phyloP scores from a whole-genome alignment of 1,284 basidiomycete species.

The Pascua guehoae region DNA sequence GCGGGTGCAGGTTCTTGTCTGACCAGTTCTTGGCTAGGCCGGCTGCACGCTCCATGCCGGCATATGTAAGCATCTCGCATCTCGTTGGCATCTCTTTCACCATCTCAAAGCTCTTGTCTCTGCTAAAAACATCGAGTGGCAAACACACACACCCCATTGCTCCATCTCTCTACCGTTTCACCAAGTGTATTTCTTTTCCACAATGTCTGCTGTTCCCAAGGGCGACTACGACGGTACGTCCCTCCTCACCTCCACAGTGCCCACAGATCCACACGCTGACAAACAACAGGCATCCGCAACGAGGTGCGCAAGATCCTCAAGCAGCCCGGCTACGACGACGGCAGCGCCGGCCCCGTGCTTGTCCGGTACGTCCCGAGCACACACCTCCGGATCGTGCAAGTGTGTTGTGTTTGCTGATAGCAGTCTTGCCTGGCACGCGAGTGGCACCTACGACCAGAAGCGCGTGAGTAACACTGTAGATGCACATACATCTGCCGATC shows the following conservation, averaged over 20 bases:
- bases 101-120: neutral
- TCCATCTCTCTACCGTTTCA: neutral
- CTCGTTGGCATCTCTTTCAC: neutral
- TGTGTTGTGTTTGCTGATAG: neutral
- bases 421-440: constrained; percentile 56
- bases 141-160: neutral
- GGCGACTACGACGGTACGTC: constrained; percentile 40
- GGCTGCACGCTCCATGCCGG: too few relatives aligned
- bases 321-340: constrained; percentile 49
- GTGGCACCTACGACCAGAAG: constrained; percentile 49
- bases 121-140: neutral
- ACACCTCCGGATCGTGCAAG: neutral
- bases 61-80: too few relatives aligned
- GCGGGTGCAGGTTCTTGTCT: too few relatives aligned
- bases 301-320: constrained; percentile 46
- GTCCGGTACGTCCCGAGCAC: constrained; percentile 37
- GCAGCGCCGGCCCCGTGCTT: constrained; percentile 45
- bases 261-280: neutral
- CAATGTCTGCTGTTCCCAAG: constrained; percentile 34
- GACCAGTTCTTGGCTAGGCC: too few relatives aligned
- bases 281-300: constrained; percentile 34
- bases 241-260: neutral
- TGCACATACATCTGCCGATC: too few relatives aligned
- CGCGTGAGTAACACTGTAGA: constrained; percentile 28
- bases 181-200: neutral